Evolutionary conservation across 2,329 filamentous ascomycete genomes (phyloP).

Genomic region (Tolypocladium ovalisporum): DNA sequence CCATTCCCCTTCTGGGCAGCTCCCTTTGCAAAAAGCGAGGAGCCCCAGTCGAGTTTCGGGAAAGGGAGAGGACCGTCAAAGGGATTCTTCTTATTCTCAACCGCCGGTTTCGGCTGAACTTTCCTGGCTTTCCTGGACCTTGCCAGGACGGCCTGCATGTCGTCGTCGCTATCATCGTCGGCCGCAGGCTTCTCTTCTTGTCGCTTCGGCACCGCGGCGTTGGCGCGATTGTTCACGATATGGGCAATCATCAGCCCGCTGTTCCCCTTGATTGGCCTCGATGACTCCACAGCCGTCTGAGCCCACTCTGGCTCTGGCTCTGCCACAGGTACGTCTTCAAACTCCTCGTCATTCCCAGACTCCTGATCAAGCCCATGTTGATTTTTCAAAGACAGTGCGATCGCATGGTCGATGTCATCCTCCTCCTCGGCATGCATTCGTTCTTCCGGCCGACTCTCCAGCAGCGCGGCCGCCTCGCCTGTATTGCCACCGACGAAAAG

Average conservation of each 20-base stretch:
- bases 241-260: constrained; percentile 57
- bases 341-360: constrained; percentile 29
- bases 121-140: constrained; percentile 55
- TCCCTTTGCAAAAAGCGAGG: constrained; percentile 42
- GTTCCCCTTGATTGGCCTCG: constrained; percentile 39
- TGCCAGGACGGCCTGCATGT: constrained; percentile 65
- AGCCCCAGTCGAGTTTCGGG: constrained; percentile 68
- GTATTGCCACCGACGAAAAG: constrained; percentile 31
- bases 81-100: constrained; percentile 47
- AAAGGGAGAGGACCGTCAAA: constrained; percentile 82
- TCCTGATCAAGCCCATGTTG: constrained; percentile 34
- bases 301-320: constrained; percentile 40
- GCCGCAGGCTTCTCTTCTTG: constrained; percentile 8
- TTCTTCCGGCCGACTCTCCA: constrained; percentile 24
- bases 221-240: constrained; percentile 64
- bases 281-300: constrained; percentile 38
- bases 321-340: constrained; percentile 37
- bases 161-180: constrained; percentile 67
- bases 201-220: constrained; percentile 41
- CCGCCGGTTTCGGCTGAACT: constrained; percentile 22
- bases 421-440: constrained; percentile 26
- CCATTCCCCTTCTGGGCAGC: constrained; percentile 10
- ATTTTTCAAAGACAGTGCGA: constrained; percentile 72
- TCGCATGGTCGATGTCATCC: constrained; percentile 66
- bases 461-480: constrained; percentile 8